Base-by-base conservation (phyloP, 169 alveolate species). In the Eimeria mitis region DNA sequence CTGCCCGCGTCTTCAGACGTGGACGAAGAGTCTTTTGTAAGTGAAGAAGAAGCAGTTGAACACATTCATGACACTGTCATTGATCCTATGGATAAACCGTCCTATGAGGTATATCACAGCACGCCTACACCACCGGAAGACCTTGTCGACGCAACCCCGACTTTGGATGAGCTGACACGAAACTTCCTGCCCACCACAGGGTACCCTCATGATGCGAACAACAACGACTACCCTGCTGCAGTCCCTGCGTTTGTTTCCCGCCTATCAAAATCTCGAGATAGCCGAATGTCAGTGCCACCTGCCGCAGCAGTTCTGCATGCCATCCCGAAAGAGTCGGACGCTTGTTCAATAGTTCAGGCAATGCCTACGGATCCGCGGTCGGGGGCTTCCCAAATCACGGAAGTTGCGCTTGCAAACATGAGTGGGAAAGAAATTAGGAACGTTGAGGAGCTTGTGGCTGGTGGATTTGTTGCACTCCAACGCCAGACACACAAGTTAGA, bases 291-390 rank as follows among this genome's bases (percentile, higher is more conserved):
- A 5, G 91, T 84, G 44, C 91, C 91, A 23, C 91, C 91, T 54
- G 91, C 91, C 1, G 75, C 78, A 37, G 91, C 91, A 34, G 91
- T 61, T 13, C 76, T 84, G 91, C 59, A 84, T 37, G 91, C 91
- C 44, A 52, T 84, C 76, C 91, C 91, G n/a, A 56, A 54, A 44
- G 91, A 59, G 37, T 52, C 91, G 11, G 91, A 42, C 37, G 78
- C 59, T 23, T 61, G 54, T 37, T 54, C 91, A 34, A 40, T 84
- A 19, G 78, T 84, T 34, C 59, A 84, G 42, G 91, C 78, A 34
- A 84, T 84, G 91, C 91, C 91, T 31, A 84, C 91, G 59, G 91
- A 84, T 61, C 91, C 91, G 34, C 91, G 91, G 3, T 84, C 91
- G 31, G 91, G 91, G 54, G 70, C 91, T 4, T 84, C 75, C 28